Conservation (phyloP, 2,329 filamentous ascomycete species). For the Microdochium bolleyi region DNA sequence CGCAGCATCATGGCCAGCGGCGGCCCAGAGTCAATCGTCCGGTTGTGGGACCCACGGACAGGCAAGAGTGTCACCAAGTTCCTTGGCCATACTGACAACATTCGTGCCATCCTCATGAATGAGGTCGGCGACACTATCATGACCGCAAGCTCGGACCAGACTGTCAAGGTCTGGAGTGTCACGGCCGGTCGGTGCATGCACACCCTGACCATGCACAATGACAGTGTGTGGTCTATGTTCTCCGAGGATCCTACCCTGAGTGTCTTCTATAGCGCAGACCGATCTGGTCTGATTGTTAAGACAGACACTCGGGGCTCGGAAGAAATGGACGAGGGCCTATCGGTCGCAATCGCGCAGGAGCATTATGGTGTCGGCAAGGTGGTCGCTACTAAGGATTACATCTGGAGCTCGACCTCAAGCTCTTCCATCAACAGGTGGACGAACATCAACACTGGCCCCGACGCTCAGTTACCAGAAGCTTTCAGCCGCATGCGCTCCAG, state of each 20-base stretch:
- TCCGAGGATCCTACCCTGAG: constrained; percentile 79
- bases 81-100: constrained; percentile 91
- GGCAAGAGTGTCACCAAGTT: constrained; percentile 93
- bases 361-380: constrained; percentile 71
- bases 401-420: constrained; percentile 86
- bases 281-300: constrained; percentile 90
- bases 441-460: constrained; percentile 71
- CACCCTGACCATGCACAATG: constrained; percentile 97
- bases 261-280: constrained; percentile 91
- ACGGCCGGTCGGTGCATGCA: constrained; percentile 94
- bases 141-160: constrained; percentile 92
- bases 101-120: constrained; percentile 84
- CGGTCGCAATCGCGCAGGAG: constrained; percentile 85
- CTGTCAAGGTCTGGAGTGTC: constrained; percentile 96
- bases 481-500: constrained; percentile 37
- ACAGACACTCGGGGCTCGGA: constrained; percentile 75
- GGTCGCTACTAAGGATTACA: constrained; percentile 61
- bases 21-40: constrained; percentile 86
- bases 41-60: constrained; percentile 83
- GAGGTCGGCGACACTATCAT: constrained; percentile 84
- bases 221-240: constrained; percentile 93
- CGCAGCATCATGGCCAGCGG: constrained; percentile 81
- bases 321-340: constrained; percentile 77
- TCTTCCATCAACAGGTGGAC: constrained; percentile 91
- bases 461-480: constrained; percentile 56